Evolutionary conservation across 1,284 basidiomycete species (phyloP).

Genomic region (Macrocystidia cucumis): DNA sequence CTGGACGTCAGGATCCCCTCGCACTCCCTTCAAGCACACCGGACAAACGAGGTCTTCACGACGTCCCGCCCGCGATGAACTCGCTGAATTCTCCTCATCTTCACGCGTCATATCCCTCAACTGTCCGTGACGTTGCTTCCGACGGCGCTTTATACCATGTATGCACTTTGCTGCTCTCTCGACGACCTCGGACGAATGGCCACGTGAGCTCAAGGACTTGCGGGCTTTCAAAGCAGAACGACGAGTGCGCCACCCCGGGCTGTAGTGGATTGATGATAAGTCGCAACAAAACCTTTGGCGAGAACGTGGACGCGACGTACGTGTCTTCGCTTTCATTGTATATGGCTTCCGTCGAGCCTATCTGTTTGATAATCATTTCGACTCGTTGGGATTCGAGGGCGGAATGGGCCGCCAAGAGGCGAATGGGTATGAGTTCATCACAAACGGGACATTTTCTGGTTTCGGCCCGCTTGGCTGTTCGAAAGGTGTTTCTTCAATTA

Average conservation of each 20-base stretch:
- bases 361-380: slow-evolving; percentile 51
- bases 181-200: slow-evolving; percentile 21
- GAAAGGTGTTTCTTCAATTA: not conserved
- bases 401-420: slow-evolving; percentile 54
- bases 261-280: slow-evolving; percentile 15
- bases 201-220: slow-evolving; percentile 36
- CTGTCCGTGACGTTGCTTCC: slow-evolving; percentile 54
- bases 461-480: slow-evolving; percentile 59
- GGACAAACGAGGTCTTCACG: slow-evolving; percentile 49
- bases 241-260: slow-evolving; percentile 35
- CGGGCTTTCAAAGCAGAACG: slow-evolving; percentile 61
- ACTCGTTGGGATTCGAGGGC: slow-evolving; percentile 60
- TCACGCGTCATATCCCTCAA: slow-evolving; percentile 58
- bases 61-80: slow-evolving; percentile 17
- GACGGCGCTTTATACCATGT: slow-evolving; percentile 48
- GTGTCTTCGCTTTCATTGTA: slow-evolving; percentile 37
- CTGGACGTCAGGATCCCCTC: slow-evolving; percentile 61
- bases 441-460: slow-evolving; percentile 69
- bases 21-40: slow-evolving; percentile 48
- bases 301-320: slow-evolving; percentile 23
- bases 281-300: slow-evolving; percentile 4
- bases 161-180: slow-evolving; percentile 46
- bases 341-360: slow-evolving; percentile 39
- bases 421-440: slow-evolving; percentile 59
- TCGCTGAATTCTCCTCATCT: slow-evolving; percentile 36